Evolutionary conservation across 164 flowering plant species (phyloP), one percentile per base, ranked within the genome.

Genomic region (Magnolia kwangsiensis): DNA sequence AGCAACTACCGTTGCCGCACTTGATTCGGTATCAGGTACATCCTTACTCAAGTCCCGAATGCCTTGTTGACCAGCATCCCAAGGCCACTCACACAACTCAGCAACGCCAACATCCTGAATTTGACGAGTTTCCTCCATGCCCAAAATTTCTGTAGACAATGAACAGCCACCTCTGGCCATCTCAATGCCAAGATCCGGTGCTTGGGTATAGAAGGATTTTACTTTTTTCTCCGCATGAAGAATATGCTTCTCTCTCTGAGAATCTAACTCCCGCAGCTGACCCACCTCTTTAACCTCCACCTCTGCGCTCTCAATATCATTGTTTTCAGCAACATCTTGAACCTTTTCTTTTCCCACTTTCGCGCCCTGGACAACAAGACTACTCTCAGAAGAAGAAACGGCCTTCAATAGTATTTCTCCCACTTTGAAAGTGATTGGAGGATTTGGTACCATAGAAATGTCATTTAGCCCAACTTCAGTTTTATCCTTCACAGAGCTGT

Each of bases 261-360:
- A 50, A 27, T 76, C 85, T 74, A 73, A 77, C 72, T 85, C 89
- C 74, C 80, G 87, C 71, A 73, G 81, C 71, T 84, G 87, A 78
- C 90, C 97, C 69, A 90, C 93, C 73, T 84, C 93, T 84, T 94
- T 91, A 63, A 92, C 93, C 79, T 92, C 97, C 70, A 91, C 85
- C 82, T 91, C 97, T 20, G 78, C 79, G 78, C 82, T 89, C n/a
- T 78, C 82, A 51, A 76, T 72, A 77, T 88, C 91, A 75, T 78
- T 83, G 72, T 80, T 89, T 72, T 82, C 83, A 74, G 76, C 80
- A 63, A 85, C 85, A 83, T 94, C 95, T 74, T 85, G 97, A 69
- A 85, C 78, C 76, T 80, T 86, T 51, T 80, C 51, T 51, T 88
- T 92, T 50, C 72, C 85, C 24, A 80, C 89, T 71, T 71, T 83